Percentiles rank a stretch among this genome's conserved stretches.
Evolutionary conservation across 176 grass and related monocot genomes (phyloP).

Genomic region (Triticum dicoccoides): DNA sequence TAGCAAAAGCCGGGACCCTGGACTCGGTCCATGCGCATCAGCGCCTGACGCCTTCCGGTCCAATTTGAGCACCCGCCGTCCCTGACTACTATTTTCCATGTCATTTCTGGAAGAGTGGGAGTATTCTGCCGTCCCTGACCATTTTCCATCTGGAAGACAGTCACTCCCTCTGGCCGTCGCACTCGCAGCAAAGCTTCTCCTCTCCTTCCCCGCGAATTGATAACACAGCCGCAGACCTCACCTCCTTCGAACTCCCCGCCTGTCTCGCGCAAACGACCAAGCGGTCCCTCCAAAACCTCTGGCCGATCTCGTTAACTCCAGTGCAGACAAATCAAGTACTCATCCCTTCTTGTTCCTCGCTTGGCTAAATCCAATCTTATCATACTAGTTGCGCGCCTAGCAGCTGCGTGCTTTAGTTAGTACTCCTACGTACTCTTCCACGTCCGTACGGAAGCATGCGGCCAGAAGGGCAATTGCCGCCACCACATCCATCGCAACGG

Average conservation of each 20-base stretch:
- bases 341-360: constrained; percentile 25
- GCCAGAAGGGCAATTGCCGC: constrained; percentile 8
- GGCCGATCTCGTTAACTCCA: constrained; percentile 16
- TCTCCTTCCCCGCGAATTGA: background rate
- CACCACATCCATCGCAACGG: constrained; percentile 24
- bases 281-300: constrained; percentile 7
- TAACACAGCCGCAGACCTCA: background rate
- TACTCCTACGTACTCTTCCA: background rate
- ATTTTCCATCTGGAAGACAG: too few relatives aligned
- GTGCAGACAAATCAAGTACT: background rate
- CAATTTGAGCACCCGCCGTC: constrained; percentile 29
- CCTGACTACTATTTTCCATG: constrained; percentile 1
- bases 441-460: constrained; percentile 22
- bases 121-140: too few relatives aligned
- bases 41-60: constrained; percentile 38
- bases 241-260: constrained; percentile 37
- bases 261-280: constrained; percentile 24
- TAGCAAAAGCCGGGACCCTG: background rate
- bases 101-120: background rate
- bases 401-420: background rate
- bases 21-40: constrained; percentile 18
- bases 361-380: constrained; percentile 9
- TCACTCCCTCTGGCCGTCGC: too few relatives aligned
- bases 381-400: background rate
- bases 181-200: background rate